Evolutionary conservation across 2,329 filamentous ascomycete species (phyloP).

Genomic region (Exophiala mesophila): DNA sequence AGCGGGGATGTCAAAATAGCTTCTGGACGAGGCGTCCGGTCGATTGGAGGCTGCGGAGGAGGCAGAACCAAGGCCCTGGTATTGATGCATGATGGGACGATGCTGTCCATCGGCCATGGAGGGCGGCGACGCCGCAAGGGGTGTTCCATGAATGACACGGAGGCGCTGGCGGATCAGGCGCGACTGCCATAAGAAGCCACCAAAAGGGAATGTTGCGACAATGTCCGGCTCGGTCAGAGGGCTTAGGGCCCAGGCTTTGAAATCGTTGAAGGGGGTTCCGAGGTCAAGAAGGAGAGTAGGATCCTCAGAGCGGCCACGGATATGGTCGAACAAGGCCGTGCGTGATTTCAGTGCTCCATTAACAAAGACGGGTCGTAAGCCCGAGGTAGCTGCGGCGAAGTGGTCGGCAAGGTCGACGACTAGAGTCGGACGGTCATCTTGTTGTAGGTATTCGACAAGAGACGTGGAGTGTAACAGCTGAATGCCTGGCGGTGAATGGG

Average conservation of each 20-base stretch:
- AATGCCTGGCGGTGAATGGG: constrained; percentile 45
- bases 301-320: constrained; percentile 48
- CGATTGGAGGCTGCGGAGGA: constrained; percentile 25
- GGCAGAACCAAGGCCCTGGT: constrained; percentile 27
- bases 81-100: constrained; percentile 30
- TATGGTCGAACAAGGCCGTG: constrained; percentile 50
- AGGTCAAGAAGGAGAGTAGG: constrained; percentile 39
- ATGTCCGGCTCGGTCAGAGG: constrained; percentile 50
- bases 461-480: constrained; percentile 61
- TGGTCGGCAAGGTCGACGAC: constrained; percentile 63
- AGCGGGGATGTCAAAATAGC: constrained; percentile 23
- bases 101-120: constrained; percentile 26
- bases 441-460: constrained; percentile 67
- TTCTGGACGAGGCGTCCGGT: constrained; percentile 9
- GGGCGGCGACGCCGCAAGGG: constrained; percentile 27
- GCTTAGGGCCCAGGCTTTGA: constrained; percentile 65
- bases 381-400: constrained; percentile 49
- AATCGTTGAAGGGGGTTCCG: constrained; percentile 49
- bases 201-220: constrained; percentile 56
- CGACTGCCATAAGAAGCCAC: constrained; percentile 63
- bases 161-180: constrained; percentile 65
- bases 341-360: constrained; percentile 63
- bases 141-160: constrained; percentile 59
- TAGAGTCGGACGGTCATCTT: constrained; percentile 72
- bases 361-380: constrained; percentile 60